Base-by-base conservation (phyloP, 768 basidiomycete genomes). In the Nidularia pulvinata region DNA sequence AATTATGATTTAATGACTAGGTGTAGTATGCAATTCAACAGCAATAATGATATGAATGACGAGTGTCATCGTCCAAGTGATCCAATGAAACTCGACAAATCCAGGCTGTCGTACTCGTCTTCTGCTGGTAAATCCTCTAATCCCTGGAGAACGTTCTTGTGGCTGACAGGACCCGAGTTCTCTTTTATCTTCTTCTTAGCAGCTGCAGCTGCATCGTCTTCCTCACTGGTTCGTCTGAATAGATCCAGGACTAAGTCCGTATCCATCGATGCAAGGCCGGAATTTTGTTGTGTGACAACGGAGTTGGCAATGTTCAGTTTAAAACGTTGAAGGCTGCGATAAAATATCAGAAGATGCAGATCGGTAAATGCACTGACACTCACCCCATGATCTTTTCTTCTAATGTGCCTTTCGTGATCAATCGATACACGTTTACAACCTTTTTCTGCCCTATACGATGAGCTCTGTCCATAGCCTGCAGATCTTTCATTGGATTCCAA, bases 301-400 rank as follows among this genome's bases (percentile, higher is more conserved):
- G 97, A 94, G 59, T 93, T 88, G 33, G 97, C 97, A 61, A 99
- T 96, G 61, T 98, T 98, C 61, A 98, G 80, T 69, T 99, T 99
- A 83, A 99, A 99, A 48, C 95, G 91, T 80, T 99, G 97, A 57
- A 99, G 69, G 35, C 96, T 98, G 66, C 3, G 44, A 30, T 36
- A 13, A 32, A 33, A 14, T 36, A 4, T 47, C 16, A 16, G 33
- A 14, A 49, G 13, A 49, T 32, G 4, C 14, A 33, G 16, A 32
- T 39, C 4, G 7, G 11, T 6, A 51, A 42, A 39, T 10, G 19
- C 13, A 19, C 9, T 19, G 50, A 25, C 7, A 73, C 86, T 58
- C 68, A 97, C 94, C 97, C 97, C 97, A 99, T 99, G 59, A 99
- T 99, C 72, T 98, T 98, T 69, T 98, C 97, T 69, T 99, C 97